Evolutionary conservation across 495 filamentous ascomycete species (phyloP), one percentile per base, ranked within the genome.

Genomic region (Xeromyces bisporus): DNA sequence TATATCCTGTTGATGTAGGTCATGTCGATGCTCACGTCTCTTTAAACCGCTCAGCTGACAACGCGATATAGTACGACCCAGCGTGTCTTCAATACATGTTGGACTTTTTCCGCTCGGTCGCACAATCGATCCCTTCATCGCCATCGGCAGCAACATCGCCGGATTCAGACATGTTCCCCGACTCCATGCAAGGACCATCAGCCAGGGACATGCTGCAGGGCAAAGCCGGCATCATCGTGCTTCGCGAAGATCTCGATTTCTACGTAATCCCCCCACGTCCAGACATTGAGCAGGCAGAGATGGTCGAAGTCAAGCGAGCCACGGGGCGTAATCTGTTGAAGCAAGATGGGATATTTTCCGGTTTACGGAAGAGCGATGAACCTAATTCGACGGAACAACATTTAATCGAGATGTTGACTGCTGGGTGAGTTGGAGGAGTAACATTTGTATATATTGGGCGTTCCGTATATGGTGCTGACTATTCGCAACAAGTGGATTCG

Each of bases 361-460:
- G 89, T 0, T 53, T 99, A 28, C 76, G 84, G 49, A 82, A 84
- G 52, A 94, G 91, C 45, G 89, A 96, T 39, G 89, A 96, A 55
- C 69, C 78, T 10, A 89, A 89, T 6, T 94, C 89, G 15, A 99
- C 89, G 0, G 89, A 99, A 52, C 91, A 93, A 51, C 89, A 99
- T 60, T 60, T 99, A 28, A 96, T 99, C 47, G 89, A 99, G 61
- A 99, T 99, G 89, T 55, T 99, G 60, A 99, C 89, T 14, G 89
- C 89, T 44, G 89, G 87, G 87, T 96, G 61, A 55, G 73, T 56
- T 11, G 89, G 87, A 87, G 93, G 61, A 55, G 73, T 56, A 6
- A n/a, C n/a, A 5, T 3, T 23, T 12, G n/a, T 6, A 8, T 44
- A 25, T 13, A 24, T 11, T 14, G 12, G 33, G 18, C 29, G 3